A percentile compares a stretch with the other conserved stretches of the same genome.
Evolutionary conservation across 805 yeast genomes (phyloP).

Genomic region (Suhomyces vadensis): DNA sequence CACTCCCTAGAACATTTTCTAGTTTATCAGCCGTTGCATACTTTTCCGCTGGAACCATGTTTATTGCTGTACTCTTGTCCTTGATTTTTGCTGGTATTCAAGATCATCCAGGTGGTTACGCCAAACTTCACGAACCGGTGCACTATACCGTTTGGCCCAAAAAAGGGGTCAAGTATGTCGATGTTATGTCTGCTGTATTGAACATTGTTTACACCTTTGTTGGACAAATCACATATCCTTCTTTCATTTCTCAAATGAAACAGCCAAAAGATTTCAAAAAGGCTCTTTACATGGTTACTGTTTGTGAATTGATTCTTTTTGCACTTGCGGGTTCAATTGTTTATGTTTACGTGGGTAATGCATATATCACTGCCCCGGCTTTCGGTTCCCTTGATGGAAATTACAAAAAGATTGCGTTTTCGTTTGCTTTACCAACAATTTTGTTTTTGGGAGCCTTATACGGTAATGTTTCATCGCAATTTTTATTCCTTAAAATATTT

Average conservation of each 20-base stretch:
- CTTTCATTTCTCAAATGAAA: constrained; percentile 61
- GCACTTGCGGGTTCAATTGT: constrained; percentile 58
- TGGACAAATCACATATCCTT: constrained; percentile 64
- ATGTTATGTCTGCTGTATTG: constrained; percentile 55
- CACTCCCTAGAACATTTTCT: constrained; percentile 58
- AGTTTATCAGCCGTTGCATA: constrained; percentile 52
- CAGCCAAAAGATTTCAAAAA: constrained; percentile 58
- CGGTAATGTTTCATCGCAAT: constrained; percentile 55
- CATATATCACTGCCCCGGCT: constrained; percentile 58
- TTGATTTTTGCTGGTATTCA: constrained; percentile 57
- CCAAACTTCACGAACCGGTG: constrained; percentile 31
- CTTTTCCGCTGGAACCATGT: constrained; percentile 59
- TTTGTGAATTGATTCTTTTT: constrained; percentile 50
- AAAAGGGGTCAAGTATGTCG: constrained; percentile 53
- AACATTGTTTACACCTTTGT: constrained; percentile 65
- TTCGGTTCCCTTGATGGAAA: constrained; percentile 51
- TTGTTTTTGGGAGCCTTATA: constrained; percentile 57
- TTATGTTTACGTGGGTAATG: constrained; percentile 58
- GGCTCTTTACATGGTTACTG: constrained; percentile 53
- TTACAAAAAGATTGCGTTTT: constrained; percentile 55
- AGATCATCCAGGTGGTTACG: constrained; percentile 45
- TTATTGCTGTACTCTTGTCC: constrained; percentile 52
- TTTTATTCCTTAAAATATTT: constrained; percentile 50
- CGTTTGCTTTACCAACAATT: constrained; percentile 63
- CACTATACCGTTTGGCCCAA: constrained; percentile 51